Evolutionary conservation across 2,329 filamentous ascomycete genomes (phyloP), one percentile per base, ranked within the genome.

Genomic region (Sporothrix curviconia): DNA sequence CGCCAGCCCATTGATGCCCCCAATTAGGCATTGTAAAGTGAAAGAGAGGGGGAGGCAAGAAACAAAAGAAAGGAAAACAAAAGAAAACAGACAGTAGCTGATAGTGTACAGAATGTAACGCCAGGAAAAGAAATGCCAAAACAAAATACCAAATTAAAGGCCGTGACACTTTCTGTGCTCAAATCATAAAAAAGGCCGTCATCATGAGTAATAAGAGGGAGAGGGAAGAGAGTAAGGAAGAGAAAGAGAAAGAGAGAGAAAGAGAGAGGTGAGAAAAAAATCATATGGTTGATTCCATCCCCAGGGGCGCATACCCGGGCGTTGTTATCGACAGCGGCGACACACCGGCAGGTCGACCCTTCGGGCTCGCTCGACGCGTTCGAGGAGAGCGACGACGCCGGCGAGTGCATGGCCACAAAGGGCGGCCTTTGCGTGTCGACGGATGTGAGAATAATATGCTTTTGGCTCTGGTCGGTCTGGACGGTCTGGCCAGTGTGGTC

Each of bases 161-260:
- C 49, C 49, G 49, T 51, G 49, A 51, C 49, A 51, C 49, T 28
- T 3, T 4, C 1, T 39, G 49, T 30, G 17, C 15, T 22, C 11
- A 39, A 25, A 11, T 51, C 34, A 25, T 51, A 28, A 37, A 17
- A 37, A 8, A 40, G 49, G 49, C 49, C 49, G 49, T 51, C 28
- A 32, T 32, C 28, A 28, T 39, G 37, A 37, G 25, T 50, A 30
- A 50, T 50, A 17, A 37, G 7, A 24, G n/a, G 37, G 19, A 7
- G 32, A 7, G 7, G 1, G 22, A 11, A 22, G 11, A n/a, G 76
- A 78, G 64, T 17, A 44, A 14, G 11, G n/a, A 14, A 37, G 1
- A 22, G 25, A 24, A 28, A 37, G 19, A 12, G 7, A 40, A n/a
- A 17, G n/a, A 11, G 12, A 37, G 2, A 54, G 15, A 28, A 19